Evolutionary conservation across 768 basidiomycete species (phyloP), one percentile per base, ranked within the genome.

Genomic region (Sistotremastrum suecicum): DNA sequence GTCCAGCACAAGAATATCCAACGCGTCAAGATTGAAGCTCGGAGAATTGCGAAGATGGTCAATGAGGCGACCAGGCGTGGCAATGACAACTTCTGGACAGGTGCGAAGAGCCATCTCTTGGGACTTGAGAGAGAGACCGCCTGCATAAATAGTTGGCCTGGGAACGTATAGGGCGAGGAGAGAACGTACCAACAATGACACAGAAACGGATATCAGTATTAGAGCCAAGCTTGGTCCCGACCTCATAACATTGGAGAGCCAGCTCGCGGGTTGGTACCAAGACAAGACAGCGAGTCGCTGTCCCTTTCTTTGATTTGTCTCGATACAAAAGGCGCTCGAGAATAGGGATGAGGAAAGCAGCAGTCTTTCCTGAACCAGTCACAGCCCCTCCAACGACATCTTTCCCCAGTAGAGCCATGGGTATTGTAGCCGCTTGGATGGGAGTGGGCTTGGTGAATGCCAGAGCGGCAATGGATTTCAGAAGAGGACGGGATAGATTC

Each of bases 361-460:
- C 94, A 1, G 95, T 99, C 69, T 99, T 99, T 49, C 95, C 95
- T 4, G 91, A 95, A 50, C 95, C 95, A 11, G 95, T 99, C 11
- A 94, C 87, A 12, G 95, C 94, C 48, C 78, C 83, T 33, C 94
- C 95, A 44, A 99, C 91, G 35, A 99, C 75, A 60, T 99, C 95
- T 58, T 95, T 91, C 43, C 95, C 95, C 28, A 92, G 61, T 12
- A 99, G 74, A 28, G 91, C 94, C 38, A 91, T 80, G 11, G 95
- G 95, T 45, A 99, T 88, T 8, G 92, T 83, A 38, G 86, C 80
- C 2, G 86, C 79, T 64, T 99, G 95, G 42, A 99, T 98, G 1
- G 95, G 95, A 1, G 95, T 99, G 5, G 95, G 95, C 33, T 74
- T 80, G 40, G 70, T 63, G 54, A 92, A 90, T 35, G 77, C 76